A percentile compares a stretch with the other conserved stretches of the same genome.
Evolutionary conservation across 2,329 filamentous ascomycete genomes (phyloP).

Genomic region (Epichloe baconii): DNA sequence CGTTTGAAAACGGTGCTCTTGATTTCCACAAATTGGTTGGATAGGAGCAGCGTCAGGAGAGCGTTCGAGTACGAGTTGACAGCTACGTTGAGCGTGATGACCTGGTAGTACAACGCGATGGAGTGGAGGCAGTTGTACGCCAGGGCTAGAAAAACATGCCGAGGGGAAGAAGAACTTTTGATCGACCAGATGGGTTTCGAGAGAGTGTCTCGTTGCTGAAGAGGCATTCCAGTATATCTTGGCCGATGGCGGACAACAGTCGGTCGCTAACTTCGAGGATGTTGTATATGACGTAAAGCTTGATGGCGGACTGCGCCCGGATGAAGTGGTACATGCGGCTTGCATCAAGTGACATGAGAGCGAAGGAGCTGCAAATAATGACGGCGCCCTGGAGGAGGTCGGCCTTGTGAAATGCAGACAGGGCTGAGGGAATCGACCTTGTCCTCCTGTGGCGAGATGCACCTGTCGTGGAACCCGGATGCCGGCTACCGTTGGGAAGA

Average conservation of each 20-base stretch:
- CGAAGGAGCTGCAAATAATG: slow-evolving; percentile 71
- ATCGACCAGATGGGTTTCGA: slow-evolving; percentile 73
- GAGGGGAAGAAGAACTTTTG: slow-evolving; percentile 77
- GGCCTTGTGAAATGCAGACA: slow-evolving; percentile 85
- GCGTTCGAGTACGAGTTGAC: slow-evolving; percentile 99
- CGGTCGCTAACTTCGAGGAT: slow-evolving; percentile 88
- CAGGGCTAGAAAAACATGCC: slow-evolving; percentile 85
- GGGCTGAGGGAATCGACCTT: slow-evolving; percentile 71
- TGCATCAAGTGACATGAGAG: slow-evolving; percentile 84
- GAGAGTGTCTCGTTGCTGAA: slow-evolving; percentile 90
- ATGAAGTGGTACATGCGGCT: slow-evolving; percentile 98
- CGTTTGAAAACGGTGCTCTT: slow-evolving; percentile 98
- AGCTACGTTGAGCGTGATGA: slow-evolving; percentile 93
- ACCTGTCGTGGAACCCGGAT: slow-evolving; percentile 19
- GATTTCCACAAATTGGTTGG: slow-evolving; percentile 98
- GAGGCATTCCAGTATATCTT: slow-evolving; percentile 91
- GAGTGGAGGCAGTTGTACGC: slow-evolving; percentile 82
- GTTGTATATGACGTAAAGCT: slow-evolving; percentile 98
- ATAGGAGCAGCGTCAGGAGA: slow-evolving; percentile 78
- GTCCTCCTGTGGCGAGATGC: slow-evolving; percentile 53
- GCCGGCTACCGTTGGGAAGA: slow-evolving; percentile 9
- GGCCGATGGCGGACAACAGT: slow-evolving; percentile 78
- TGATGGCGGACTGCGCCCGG: slow-evolving; percentile 89
- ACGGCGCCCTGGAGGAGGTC: slow-evolving; percentile 84
- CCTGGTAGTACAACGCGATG: slow-evolving; percentile 85